Base-by-base conservation (phyloP, 192 early-diverging fungal species). In the Linnemannia exigua region DNA sequence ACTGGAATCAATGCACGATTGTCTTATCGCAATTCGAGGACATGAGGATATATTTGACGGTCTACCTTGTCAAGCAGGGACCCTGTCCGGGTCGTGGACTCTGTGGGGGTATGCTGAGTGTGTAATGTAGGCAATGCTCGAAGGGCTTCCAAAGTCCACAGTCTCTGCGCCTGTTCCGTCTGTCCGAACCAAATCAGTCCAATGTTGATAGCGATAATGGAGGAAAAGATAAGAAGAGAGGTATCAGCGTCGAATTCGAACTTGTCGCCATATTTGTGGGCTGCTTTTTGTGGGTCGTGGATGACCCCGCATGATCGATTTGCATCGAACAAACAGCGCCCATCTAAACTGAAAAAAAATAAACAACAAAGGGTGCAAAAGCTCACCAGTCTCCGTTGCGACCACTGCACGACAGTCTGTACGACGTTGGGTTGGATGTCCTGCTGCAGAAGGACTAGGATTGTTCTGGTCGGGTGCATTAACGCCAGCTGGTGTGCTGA, bases 341-440 rank as follows among this genome's bases (percentile, higher is more conserved):
- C 48, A 54, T 74, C 31, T 28, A 17, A 67, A 67, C 58, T 14
- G 2, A 31, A 69, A 12, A 15, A 58, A 41, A 28, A 71, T 35
- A 61, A 74, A 74, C 22, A 73, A 67, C 41, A 22, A 37, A 36
- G 35, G 44, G n/a, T n/a, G n/a, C n/a, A 70, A 74, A 68, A 54
- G 72, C 84, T 51, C 61, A 86, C 84, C 78, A 86, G 68, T 74
- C 54, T 86, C 37, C 9, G 76, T 76, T 69, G 77, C 15, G 66
- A n/a, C 78, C 74, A 76, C 46, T 80, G 78, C 73, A 80, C 73
- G 78, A 74, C 38, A 37, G 35, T 76, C 63, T 72, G 38, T 63
- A 48, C 47, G 74, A 66, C 19, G 67, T 41, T 77, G 20, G 75
- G 47, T 69, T 71, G 74, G 61, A 86, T 71, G 41, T 79, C 70